Conservation (phyloP, 345 rosid genomes). For the Camelina sativa region DNA sequence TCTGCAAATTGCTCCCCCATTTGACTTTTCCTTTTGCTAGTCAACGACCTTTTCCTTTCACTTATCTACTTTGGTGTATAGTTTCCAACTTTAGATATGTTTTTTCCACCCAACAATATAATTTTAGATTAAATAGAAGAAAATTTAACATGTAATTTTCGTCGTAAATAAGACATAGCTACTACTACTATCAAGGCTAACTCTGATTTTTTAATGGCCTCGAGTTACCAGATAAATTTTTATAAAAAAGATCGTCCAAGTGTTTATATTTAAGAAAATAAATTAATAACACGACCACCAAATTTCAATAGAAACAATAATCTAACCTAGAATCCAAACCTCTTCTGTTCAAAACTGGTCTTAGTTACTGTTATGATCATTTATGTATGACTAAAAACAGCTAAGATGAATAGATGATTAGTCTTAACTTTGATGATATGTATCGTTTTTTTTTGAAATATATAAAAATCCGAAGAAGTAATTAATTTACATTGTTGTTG, state of each 20-base stretch:
- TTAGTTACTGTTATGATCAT: neutral
- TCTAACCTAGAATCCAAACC: neutral
- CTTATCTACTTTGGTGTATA: neutral
- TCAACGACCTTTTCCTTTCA: slow-evolving; percentile 28
- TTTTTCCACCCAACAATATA: neutral
- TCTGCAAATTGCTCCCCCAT: slow-evolving; percentile 10
- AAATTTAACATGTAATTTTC: neutral
- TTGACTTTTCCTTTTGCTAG: slow-evolving; percentile 18
- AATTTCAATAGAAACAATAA: neutral
- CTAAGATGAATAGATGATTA: no score
- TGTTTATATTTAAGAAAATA: neutral
- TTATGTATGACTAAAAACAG: no score
- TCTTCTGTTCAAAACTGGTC: no score
- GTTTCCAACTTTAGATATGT: slow-evolving; percentile 11
- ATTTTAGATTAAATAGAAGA: neutral
- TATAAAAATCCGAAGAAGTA: neutral
- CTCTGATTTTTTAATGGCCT: neutral
- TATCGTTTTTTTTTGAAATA: neutral
- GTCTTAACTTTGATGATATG: neutral
- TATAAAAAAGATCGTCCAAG: neutral
- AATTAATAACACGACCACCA: neutral
- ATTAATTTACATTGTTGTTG: neutral
- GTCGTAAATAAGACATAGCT: neutral
- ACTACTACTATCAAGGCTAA: neutral
- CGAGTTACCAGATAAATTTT: no score